Conservation (phyloP, 805 yeast genomes). For the Hanseniaspora meyeri region DNA sequence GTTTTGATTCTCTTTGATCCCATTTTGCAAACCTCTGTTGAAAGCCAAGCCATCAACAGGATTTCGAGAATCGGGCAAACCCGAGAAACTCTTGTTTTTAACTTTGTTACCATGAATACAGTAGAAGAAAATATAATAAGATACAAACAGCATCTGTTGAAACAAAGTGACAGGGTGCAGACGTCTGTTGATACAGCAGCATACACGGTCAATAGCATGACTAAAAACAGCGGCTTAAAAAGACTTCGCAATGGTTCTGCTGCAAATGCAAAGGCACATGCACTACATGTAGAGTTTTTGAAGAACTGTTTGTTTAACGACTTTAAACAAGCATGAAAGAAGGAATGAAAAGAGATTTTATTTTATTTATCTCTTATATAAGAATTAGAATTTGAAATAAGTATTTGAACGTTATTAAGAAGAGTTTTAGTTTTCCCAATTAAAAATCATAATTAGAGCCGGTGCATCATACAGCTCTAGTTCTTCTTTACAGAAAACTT, state of each 20-base stretch:
- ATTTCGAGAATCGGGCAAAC: constrained; percentile 88
- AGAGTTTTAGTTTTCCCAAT: too few relatives aligned
- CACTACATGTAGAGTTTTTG: neutral
- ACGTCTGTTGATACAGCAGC: neutral
- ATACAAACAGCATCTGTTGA: constrained; percentile 24
- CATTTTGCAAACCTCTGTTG: constrained; percentile 72
- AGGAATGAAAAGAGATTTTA: too few relatives aligned
- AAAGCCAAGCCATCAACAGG: constrained; percentile 82
- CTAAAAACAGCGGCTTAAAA: neutral
- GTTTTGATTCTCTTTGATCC: constrained; percentile 92
- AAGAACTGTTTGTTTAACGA: constrained; percentile 3
- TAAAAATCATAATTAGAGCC: too few relatives aligned
- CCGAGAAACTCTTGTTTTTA: constrained; percentile 77
- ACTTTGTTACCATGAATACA: constrained; percentile 68
- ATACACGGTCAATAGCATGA: neutral
- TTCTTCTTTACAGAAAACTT: too few relatives aligned
- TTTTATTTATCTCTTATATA: too few relatives aligned
- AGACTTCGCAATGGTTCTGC: neutral
- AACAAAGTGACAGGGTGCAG: neutral
- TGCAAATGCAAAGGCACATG: neutral
- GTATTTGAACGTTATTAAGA: too few relatives aligned
- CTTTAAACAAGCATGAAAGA: neutral
- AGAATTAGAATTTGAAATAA: too few relatives aligned
- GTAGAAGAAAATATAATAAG: constrained; percentile 77
- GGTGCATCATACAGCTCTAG: too few relatives aligned